Evolutionary conservation across 208 protist species (phyloP).

Genomic region (Phytomonas francai): DNA sequence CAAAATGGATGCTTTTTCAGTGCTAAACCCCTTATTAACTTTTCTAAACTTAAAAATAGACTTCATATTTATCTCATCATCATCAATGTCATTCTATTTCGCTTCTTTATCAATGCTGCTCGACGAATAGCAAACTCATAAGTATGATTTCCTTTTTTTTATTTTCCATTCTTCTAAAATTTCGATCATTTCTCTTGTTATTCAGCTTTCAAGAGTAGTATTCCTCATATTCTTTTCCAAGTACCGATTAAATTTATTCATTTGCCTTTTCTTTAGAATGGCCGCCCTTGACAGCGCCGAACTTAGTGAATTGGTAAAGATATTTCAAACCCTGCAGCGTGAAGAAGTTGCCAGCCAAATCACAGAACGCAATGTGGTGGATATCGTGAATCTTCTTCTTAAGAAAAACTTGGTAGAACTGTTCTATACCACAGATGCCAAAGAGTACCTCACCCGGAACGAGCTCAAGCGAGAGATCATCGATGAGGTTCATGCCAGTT

Average conservation of each 20-base stretch:
- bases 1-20: neutral
- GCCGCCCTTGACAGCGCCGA: conserved; percentile 33
- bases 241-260: neutral
- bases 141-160: conserved; percentile 11
- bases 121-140: neutral
- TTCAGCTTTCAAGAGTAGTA: conserved; percentile 4
- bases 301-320: conserved; percentile 49
- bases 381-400: conserved; percentile 68
- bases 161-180: conserved; percentile 7
- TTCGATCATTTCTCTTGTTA: conserved; percentile 2
- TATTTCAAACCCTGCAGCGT: conserved; percentile 61
- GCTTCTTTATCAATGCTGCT: neutral
- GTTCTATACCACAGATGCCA: conserved; percentile 70
- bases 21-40: neutral
- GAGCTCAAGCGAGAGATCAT: conserved; percentile 67
- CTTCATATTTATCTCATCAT: neutral
- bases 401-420: conserved; percentile 64
- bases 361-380: conserved; percentile 71
- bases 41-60: neutral
- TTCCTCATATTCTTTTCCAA: conserved; percentile 10
- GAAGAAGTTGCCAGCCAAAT: conserved; percentile 60
- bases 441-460: conserved; percentile 81
- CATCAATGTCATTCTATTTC: neutral
- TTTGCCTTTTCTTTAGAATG: neutral
- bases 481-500: conserved; percentile 64